Percentiles rank a stretch among this genome's conserved stretches.
Evolutionary conservation across 345 rosid genomes (phyloP).

Genomic region (Trapa incisa): DNA sequence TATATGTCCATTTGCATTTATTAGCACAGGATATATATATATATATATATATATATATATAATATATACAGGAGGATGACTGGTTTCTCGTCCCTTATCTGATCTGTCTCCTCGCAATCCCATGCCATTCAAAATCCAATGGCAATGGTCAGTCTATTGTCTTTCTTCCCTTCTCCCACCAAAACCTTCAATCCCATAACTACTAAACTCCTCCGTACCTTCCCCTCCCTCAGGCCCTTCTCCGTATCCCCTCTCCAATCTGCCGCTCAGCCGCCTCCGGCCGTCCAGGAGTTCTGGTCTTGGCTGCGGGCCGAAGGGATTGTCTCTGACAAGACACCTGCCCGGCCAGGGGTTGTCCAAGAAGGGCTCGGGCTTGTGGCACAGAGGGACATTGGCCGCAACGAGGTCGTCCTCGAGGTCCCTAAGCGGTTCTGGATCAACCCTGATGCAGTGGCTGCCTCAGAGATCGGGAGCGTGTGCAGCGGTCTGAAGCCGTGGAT

Average conservation of each 20-base stretch:
- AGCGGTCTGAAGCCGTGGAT: conserved; percentile 81
- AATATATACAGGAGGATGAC: no score
- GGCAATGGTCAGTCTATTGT: conserved; percentile 1
- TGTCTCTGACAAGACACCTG: conserved; percentile 43
- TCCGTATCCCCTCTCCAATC: conserved; percentile 15
- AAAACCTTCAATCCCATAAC: not conserved
- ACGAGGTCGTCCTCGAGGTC: conserved; percentile 81
- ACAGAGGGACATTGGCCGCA: conserved; percentile 48
- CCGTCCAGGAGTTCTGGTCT: conserved; percentile 60
- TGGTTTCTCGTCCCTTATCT: not conserved
- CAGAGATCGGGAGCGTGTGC: conserved; percentile 66
- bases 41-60: no score
- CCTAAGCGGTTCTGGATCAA: conserved; percentile 77
- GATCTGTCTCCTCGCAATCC: not conserved
- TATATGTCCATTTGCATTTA: not conserved
- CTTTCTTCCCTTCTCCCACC: conserved; percentile 7
- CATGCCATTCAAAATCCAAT: not conserved
- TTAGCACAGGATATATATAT: not conserved
- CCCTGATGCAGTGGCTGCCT: conserved; percentile 61
- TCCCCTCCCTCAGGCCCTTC: conserved; percentile 8
- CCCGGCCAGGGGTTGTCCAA: conserved; percentile 40
- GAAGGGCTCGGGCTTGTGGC: conserved; percentile 87
- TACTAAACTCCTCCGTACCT: not conserved
- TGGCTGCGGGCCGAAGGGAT: conserved; percentile 65
- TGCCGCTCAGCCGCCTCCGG: conserved; percentile 11